phyloP scores from a whole-genome alignment of 495 filamentous ascomycete genomes.

The Tuber melanosporum region DNA sequence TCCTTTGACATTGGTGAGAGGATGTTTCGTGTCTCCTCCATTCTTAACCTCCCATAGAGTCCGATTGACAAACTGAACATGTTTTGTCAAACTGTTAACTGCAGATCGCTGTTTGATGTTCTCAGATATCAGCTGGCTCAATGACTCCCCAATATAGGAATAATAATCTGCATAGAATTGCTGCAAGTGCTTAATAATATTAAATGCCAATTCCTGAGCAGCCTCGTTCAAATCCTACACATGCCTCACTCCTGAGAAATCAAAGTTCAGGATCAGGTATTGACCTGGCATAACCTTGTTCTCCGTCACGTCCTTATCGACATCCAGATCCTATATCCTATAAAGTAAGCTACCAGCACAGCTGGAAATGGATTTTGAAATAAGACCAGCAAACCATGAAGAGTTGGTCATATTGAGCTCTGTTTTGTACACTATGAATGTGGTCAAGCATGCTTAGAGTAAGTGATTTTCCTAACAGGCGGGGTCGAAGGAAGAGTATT shows the following conservation, averaged over 20 bases:
- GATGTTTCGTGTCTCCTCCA: not conserved
- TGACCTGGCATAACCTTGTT: no score
- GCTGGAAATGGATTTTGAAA: no score
- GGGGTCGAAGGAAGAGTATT: no score
- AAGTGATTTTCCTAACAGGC: no score
- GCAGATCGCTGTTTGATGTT: not conserved
- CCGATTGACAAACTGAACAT: not conserved
- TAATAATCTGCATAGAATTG: slow-evolving; percentile 4
- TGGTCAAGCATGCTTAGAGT: no score
- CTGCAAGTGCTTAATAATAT: not conserved
- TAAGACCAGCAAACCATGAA: no score
- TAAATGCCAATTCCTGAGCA: not conserved
- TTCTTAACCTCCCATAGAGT: not conserved
- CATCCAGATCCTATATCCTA: no score
- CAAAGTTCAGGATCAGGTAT: not conserved
- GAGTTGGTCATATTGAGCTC: no score
- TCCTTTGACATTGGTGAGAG: slow-evolving; percentile 7
- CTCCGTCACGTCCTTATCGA: no score
- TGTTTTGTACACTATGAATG: no score
- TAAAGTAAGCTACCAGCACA: no score
- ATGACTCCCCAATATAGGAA: not conserved
- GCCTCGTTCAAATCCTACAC: not conserved
- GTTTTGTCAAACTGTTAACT: not conserved
- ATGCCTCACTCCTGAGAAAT: slow-evolving; percentile 1
- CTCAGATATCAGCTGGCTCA: not conserved